Base-by-base conservation (phyloP, 2,329 filamentous ascomycete species). In the Neocucurbitaria cava region DNA sequence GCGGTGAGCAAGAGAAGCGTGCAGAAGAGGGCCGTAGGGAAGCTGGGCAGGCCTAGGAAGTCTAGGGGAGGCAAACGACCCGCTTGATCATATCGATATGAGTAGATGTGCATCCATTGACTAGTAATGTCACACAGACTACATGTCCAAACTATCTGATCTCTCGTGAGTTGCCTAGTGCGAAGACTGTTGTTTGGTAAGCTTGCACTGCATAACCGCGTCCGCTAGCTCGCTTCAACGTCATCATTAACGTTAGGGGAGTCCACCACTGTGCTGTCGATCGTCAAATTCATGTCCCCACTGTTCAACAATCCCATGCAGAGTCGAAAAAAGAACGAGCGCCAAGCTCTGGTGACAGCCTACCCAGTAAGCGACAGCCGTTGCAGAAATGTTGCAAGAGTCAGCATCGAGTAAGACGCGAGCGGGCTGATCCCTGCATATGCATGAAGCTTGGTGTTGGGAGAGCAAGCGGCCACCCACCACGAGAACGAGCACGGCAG, bases 1-100 rank as follows among this genome's bases (percentile, higher is more conserved):
- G 54, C 47, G 18, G 53, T 40, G 15, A 54, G 46, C 36, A 59
- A 58, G 54, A 61, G 49, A 45, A 44, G 41, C 8, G 49, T 59
- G 46, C 46, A 26, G 31, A 70, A 58, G 62, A 64, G 65, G 51
- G 51, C 49, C n/a, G 36, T 49, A 33, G 51, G 56, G 18, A 63
- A 41, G 33, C 1, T 65, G 28, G 64, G 61, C 8, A 57, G 65
- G 46, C 59, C 58, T 35, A 60, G 52, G 41, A 64, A 46, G 55
- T 47, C 54, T 26, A 57, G 51, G 51, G 51, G 61, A 10, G 60
- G 58, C 17, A 65, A 64, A 46, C 48, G 59, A 21, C 38, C 41
- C 23, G 49, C 24, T 21, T 61, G 31, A 44, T 35, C 8, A 24
- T 41, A 36, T 20, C 21, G 3, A 6, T 41, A 9, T 24, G 38